Conservation (phyloP, 129 eudicot species). For the Dittrichia graveolens region DNA sequence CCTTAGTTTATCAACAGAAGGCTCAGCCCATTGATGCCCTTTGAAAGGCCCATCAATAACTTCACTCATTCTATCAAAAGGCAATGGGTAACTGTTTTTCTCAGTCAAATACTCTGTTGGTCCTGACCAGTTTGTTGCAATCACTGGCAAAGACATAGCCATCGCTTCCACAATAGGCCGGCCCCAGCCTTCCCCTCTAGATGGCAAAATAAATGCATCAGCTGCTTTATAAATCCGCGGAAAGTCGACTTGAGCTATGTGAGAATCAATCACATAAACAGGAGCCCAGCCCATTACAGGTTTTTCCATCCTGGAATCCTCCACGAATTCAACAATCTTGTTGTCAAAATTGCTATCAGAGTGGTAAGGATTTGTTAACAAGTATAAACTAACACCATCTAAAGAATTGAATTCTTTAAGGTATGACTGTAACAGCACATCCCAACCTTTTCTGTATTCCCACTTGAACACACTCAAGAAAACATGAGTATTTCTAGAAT, state of each 20-base stretch:
- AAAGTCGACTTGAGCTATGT: conserved; percentile 68
- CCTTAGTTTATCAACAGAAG: conserved; percentile 55
- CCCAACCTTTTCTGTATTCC: conserved; percentile 94
- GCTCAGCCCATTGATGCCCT: conserved; percentile 92
- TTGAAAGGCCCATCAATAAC: conserved; percentile 75
- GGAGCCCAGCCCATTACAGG: conserved; percentile 74
- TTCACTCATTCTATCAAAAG: conserved; percentile 69
- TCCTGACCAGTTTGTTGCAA: conserved; percentile 87
- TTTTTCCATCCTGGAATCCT: conserved; percentile 44
- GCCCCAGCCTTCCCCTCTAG: conserved; percentile 97
- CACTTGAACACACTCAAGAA: conserved; percentile 91
- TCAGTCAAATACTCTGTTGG: conserved; percentile 75
- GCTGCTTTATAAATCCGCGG: conserved; percentile 74
- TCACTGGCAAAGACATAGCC: conserved; percentile 85
- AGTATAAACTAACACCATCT: conserved; percentile 56
- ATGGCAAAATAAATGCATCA: conserved; percentile 65
- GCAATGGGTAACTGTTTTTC: conserved; percentile 69
- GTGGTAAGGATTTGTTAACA: conserved; percentile 76
- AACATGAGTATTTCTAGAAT: conserved; percentile 36
- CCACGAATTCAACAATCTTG: conserved; percentile 68
- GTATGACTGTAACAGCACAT: conserved; percentile 70
- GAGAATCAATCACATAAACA: conserved; percentile 63
- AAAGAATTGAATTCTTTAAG: conserved; percentile 55
- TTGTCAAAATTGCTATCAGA: conserved; percentile 64
- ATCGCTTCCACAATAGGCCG: conserved; percentile 89